Base-by-base conservation (phyloP, 1,284 basidiomycete genomes). In the Omphalotus olearius region DNA sequence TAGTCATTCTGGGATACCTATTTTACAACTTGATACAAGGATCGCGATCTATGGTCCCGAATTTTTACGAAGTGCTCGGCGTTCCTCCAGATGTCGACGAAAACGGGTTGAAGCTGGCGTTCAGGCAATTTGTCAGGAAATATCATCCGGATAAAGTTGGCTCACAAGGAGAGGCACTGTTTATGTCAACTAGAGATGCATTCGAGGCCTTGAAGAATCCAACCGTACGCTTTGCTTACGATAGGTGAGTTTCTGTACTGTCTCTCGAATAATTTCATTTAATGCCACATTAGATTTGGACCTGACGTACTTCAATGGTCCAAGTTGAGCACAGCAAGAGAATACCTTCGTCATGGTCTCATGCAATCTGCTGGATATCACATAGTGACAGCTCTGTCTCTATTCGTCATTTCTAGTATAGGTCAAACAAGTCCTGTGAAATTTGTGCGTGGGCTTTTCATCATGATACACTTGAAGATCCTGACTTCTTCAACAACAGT, bases 181-280 rank as follows among this genome's bases (percentile, higher is more conserved):
- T 94, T 63, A 89, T 93, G 52, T 63, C 72, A 25, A 81, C 90
- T 1, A 73, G 91, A 47, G 79, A 84, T 59, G 88, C 87, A 16
- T 93, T 86, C 62, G 91, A 95, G 63, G 82, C 83, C 0, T 67
- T 95, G 28, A 89, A 83, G 54, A 80, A 93, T 59, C 90, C 92
- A 0, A 74, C 82, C 1, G 84, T 85, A 53, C 71, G 91, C 43
- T 93, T 91, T 69, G 92, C 91, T 0, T 95, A 95, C 65, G 92
- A 95, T 68, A 74, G 81, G 87, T 85, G 52, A 51, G 76, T 63
- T 16, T 7, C 14, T 14, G 45, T 33, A 6, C 42, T 11, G 10
- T 5, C 16, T 10, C n/a, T 30, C 37, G 18, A 6, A 43, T 35
- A 39, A 2, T 20, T 13, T 6, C n/a, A 16, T 17, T 13, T 11